These are phyloP conservation scores for Colletotrichum sp. DNA, from an alignment of 2,329 filamentous ascomycete species.

Conservation along the genomic window DNA sequence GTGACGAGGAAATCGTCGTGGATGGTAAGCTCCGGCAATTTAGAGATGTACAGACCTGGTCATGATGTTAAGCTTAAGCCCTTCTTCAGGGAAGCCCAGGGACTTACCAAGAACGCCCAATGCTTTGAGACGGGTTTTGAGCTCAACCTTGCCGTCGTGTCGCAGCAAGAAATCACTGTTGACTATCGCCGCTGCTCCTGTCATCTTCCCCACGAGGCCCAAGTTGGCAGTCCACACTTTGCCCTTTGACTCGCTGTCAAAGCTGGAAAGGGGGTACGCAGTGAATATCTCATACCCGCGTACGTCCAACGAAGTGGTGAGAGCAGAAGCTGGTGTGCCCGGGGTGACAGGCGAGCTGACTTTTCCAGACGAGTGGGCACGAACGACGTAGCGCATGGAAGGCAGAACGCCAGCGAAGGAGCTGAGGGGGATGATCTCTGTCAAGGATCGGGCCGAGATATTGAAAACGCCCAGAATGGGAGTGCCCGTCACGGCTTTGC, in stretches of 20 bases:
- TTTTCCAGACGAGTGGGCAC: slow-evolving; percentile 71
- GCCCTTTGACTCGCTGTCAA: slow-evolving; percentile 49
- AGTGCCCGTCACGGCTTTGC: slow-evolving; percentile 67
- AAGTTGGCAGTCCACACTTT: slow-evolving; percentile 68
- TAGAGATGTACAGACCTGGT: slow-evolving; percentile 77
- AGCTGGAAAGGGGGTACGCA: slow-evolving; percentile 68
- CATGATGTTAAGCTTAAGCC: neutral
- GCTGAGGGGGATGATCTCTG: slow-evolving; percentile 72
- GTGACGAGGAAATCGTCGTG: slow-evolving; percentile 74
- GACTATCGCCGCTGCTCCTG: slow-evolving; percentile 79
- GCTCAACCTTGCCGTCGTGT: slow-evolving; percentile 62
- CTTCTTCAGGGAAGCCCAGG: neutral
- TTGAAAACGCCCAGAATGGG: slow-evolving; percentile 89
- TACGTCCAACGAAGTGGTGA: slow-evolving; percentile 67
- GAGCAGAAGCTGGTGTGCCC: slow-evolving; percentile 50
- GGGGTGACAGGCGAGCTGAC: slow-evolving; percentile 58
- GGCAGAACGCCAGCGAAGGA: slow-evolving; percentile 74
- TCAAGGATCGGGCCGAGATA: slow-evolving; percentile 64
- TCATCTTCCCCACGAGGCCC: slow-evolving; percentile 88
- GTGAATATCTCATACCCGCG: slow-evolving; percentile 83
- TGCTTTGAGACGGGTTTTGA: slow-evolving; percentile 78
- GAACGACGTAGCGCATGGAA: slow-evolving; percentile 70
- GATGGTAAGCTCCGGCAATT: slow-evolving; percentile 64
- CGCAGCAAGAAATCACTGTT: slow-evolving; percentile 61
- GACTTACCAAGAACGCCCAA: slow-evolving; percentile 72